Conservation (phyloP, 805 yeast species). For the Lipomyces japonicus region DNA sequence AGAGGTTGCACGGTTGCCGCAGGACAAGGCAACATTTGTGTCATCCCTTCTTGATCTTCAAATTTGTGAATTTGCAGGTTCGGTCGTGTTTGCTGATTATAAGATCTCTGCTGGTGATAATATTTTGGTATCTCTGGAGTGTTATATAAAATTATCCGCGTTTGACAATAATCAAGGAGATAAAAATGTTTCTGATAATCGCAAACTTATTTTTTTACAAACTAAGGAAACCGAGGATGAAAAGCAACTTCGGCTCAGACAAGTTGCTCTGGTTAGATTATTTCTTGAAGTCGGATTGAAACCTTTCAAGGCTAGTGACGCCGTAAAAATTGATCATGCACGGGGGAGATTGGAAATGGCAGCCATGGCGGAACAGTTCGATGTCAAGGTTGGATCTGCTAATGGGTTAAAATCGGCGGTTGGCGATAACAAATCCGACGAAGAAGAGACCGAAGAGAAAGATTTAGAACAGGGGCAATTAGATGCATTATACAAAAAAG, state of each 20-base stretch:
- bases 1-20: conserved; percentile 76
- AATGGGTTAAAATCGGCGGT: conserved; percentile 22
- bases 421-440: conserved; percentile 27
- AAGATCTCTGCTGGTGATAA: conserved; percentile 71
- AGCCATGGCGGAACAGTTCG: conserved; percentile 26
- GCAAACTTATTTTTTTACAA: conserved; percentile 28
- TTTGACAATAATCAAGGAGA: conserved; percentile 1
- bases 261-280: conserved; percentile 51
- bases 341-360: conserved; percentile 19
- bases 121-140: conserved; percentile 64
- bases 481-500: conserved; percentile 66
- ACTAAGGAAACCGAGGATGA: conserved; percentile 54
- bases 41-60: conserved; percentile 60
- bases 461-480: conserved; percentile 64
- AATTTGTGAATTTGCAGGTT: conserved; percentile 53
- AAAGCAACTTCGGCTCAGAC: conserved; percentile 49
- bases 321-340: conserved; percentile 6
- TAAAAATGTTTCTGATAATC: not conserved
- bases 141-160: conserved; percentile 45
- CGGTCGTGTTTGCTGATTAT: conserved; percentile 56
- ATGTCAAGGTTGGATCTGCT: conserved; percentile 11
- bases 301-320: conserved; percentile 18
- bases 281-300: conserved; percentile 48
- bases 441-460: conserved; percentile 37
- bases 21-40: conserved; percentile 60